These are phyloP conservation scores for Tremellales sp. DNA, from an alignment of 1,284 basidiomycete genomes.

Conservation along the genomic window DNA sequence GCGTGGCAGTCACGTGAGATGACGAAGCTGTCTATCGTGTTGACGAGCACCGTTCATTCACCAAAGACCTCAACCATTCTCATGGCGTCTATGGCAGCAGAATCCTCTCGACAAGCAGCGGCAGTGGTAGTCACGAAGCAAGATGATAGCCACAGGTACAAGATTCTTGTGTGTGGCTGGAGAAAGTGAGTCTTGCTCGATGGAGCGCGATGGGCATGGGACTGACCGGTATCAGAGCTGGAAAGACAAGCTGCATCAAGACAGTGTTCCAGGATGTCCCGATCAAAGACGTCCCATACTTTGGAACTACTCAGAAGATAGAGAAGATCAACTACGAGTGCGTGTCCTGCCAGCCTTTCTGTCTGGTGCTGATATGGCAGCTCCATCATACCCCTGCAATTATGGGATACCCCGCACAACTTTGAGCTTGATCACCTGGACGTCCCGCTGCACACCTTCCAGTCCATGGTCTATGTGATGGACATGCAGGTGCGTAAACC, in stretches of 20 bases:
- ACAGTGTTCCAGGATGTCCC: conserved; percentile 82
- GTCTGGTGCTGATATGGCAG: conserved; percentile 53
- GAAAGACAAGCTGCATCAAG: conserved; percentile 88
- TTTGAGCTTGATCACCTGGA: conserved; percentile 71
- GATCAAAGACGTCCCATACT: conserved; percentile 84
- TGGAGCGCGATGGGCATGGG: not conserved
- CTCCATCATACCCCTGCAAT: conserved; percentile 83
- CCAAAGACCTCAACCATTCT: conserved; percentile 1
- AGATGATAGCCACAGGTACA: conserved; percentile 44
- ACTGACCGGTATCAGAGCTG: conserved; percentile 57
- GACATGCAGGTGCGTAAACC: conserved; percentile 73
- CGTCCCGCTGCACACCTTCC: conserved; percentile 66
- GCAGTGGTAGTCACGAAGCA: conserved; percentile 3
- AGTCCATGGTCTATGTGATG: conserved; percentile 88
- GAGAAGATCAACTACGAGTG: conserved; percentile 76
- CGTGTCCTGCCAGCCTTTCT: conserved; percentile 48
- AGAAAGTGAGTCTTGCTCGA: conserved; percentile 58
- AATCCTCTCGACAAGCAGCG: conserved; percentile 20
- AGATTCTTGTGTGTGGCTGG: conserved; percentile 73
- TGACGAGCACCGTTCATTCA: not conserved
- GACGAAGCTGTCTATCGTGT: too few relatives aligned
- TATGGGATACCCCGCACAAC: conserved; percentile 93
- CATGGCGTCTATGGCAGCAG: conserved; percentile 11
- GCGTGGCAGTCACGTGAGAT: too few relatives aligned
- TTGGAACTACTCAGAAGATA: conserved; percentile 78